phyloP scores from a whole-genome alignment of 441 rosid species.

The Daphne laureola region DNA sequence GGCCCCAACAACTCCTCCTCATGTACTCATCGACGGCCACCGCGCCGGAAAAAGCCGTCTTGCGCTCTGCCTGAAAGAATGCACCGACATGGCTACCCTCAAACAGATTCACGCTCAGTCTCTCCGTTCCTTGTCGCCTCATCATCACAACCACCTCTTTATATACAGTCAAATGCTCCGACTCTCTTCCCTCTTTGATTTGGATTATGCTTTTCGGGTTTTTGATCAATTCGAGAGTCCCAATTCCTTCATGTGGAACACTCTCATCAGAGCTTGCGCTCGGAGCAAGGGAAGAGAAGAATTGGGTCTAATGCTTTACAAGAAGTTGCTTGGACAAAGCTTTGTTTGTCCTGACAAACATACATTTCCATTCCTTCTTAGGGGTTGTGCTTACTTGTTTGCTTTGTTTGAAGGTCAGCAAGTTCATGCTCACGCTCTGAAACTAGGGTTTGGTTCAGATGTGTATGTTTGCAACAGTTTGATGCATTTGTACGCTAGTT shows the following conservation, averaged over 20 bases:
- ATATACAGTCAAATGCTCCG: slow-evolving; percentile 48
- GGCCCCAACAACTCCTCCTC: slow-evolving; percentile 28
- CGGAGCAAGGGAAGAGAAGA: slow-evolving; percentile 30
- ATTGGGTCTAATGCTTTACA: slow-evolving; percentile 35
- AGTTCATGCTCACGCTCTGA: slow-evolving; percentile 41
- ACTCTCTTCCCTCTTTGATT: slow-evolving; percentile 28
- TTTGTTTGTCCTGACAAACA: slow-evolving; percentile 39
- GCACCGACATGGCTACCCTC: slow-evolving; percentile 43
- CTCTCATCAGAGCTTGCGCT: slow-evolving; percentile 52
- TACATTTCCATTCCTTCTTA: slow-evolving; percentile 56
- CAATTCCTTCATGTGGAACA: slow-evolving; percentile 60
- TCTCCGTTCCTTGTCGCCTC: slow-evolving; percentile 34
- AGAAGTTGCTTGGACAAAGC: slow-evolving; percentile 42
- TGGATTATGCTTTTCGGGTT: slow-evolving; percentile 32
- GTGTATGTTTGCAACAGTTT: slow-evolving; percentile 51
- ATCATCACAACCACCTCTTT: slow-evolving; percentile 28
- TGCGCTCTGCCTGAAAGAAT: slow-evolving; percentile 27
- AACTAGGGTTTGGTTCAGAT: slow-evolving; percentile 39
- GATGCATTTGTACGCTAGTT: slow-evolving; percentile 47
- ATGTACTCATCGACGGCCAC: slow-evolving; percentile 14
- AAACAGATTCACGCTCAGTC: slow-evolving; percentile 55
- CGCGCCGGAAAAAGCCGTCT: slow-evolving; percentile 28
- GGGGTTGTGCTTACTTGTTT: slow-evolving; percentile 44
- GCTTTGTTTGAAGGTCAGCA: slow-evolving; percentile 45
- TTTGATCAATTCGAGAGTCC: slow-evolving; percentile 33